A percentile compares a stretch with the other conserved stretches of the same genome.
Evolutionary conservation across 257 asterid genomes (phyloP).

Genomic region (Penstemon barbatus): DNA sequence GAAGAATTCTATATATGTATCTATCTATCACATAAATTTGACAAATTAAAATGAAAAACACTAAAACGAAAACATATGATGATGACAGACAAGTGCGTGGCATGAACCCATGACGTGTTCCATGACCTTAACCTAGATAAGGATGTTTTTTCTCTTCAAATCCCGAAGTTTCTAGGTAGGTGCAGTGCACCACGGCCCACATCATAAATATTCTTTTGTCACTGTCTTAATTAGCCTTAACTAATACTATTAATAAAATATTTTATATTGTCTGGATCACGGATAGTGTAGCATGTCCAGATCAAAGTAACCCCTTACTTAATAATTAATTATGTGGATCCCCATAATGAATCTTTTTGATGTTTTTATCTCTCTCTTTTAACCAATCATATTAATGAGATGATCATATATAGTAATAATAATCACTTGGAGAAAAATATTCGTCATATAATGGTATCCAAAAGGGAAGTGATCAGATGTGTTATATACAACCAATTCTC

Average conservation of each 20-base stretch:
- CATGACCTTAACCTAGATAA: constrained; percentile 39
- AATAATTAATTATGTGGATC: constrained; percentile 26
- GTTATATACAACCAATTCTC: too few relatives aligned
- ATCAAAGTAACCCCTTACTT: not conserved
- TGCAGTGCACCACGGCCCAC: constrained; percentile 31
- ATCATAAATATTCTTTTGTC: constrained; percentile 13
- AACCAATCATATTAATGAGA: constrained; percentile 16
- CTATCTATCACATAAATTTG: not conserved
- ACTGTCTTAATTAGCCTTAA: not conserved
- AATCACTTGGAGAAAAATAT: not conserved
- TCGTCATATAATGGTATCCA: not conserved
- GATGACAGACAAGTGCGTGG: not conserved
- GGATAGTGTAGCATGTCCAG: constrained; percentile 13
- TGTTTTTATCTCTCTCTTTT: not conserved
- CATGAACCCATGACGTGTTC: constrained; percentile 33
- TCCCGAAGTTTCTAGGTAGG: constrained; percentile 39
- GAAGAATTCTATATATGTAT: too few relatives aligned
- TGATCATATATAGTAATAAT: not conserved
- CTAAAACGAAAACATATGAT: not conserved
- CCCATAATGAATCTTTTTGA: constrained; percentile 25
- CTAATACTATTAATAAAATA: too few relatives aligned
- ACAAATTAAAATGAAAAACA: not conserved
- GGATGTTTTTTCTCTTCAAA: constrained; percentile 27
- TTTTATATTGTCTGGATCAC: constrained; percentile 13
- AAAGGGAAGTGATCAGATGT: too few relatives aligned